Conservation (phyloP, 1,284 basidiomycete species). For the Fomitopsis palustris region DNA sequence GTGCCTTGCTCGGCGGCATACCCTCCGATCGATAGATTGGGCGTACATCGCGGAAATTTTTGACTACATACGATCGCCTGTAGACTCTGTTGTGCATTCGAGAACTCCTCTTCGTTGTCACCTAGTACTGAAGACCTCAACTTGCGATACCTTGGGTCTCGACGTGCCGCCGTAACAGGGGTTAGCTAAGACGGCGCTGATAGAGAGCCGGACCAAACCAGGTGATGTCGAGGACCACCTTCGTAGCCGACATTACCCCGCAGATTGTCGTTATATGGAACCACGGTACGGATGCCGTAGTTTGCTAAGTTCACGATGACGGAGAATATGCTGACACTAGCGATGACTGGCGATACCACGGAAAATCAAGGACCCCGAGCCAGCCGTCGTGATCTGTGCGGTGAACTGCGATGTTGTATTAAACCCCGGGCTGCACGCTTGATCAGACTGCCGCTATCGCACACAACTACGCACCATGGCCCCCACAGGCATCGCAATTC, state of each 20-base stretch:
- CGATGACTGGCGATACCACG: not conserved
- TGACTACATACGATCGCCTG: not conserved
- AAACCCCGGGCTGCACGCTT: not conserved
- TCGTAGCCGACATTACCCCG: not conserved
- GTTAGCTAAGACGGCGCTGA: not conserved
- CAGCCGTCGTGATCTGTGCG: not conserved
- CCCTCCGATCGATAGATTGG: not conserved
- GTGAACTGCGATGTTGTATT: not conserved
- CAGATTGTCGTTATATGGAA: not conserved
- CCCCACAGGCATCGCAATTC: conserved; percentile 47
- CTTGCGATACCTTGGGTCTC: not conserved
- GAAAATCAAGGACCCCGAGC: not conserved
- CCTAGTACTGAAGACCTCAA: not conserved
- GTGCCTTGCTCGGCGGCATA: not conserved
- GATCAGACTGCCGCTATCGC: not conserved
- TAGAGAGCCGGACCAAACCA: not conserved
- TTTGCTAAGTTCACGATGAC: not conserved
- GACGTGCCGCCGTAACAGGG: not conserved
- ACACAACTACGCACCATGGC: conserved; percentile 18
- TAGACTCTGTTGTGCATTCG: not conserved
- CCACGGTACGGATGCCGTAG: not conserved
- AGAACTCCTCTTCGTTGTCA: not conserved
- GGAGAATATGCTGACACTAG: not conserved
- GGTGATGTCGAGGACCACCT: not conserved
- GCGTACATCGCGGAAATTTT: not conserved